A percentile compares a stretch with the other conserved stretches of the same genome.
phyloP scores from a whole-genome alignment of 1,139 yeast species.

The Candida tetrigidarum region DNA sequence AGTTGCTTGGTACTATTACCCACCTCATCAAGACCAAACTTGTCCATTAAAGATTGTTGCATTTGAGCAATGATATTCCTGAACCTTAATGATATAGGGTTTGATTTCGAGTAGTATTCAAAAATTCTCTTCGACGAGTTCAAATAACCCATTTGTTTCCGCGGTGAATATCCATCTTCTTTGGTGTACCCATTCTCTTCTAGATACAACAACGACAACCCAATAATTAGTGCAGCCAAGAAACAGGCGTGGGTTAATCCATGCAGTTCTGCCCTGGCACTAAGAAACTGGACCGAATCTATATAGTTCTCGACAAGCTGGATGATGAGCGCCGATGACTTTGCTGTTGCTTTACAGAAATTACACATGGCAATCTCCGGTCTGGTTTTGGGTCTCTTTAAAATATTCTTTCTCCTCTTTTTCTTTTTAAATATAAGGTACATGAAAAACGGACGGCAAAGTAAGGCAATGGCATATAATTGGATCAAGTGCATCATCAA shows the following conservation, averaged over 20 bases:
- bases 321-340: constrained; percentile 20
- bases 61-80: constrained; percentile 15
- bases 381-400: constrained; percentile 14
- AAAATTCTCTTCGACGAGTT: constrained; percentile 17
- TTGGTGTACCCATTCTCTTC: constrained; percentile 13
- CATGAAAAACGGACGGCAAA: constrained; percentile 51
- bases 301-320: constrained; percentile 20
- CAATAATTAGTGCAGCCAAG: constrained; percentile 19
- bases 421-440: constrained; percentile 17
- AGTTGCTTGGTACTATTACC: constrained; percentile 12
- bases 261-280: constrained; percentile 19
- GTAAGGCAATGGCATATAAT: constrained; percentile 40
- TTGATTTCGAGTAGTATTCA: constrained; percentile 16
- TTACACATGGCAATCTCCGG: constrained; percentile 19
- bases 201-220: constrained; percentile 17
- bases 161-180: constrained; percentile 16
- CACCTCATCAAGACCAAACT: constrained; percentile 13
- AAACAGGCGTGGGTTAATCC: constrained; percentile 18
- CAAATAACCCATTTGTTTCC: constrained; percentile 16
- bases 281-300: constrained; percentile 14
- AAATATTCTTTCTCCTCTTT: constrained; percentile 6
- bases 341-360: constrained; percentile 21
- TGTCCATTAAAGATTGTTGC: constrained; percentile 17
- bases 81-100: constrained; percentile 17
- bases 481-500: constrained; percentile 42